phyloP scores from a whole-genome alignment of 139 green algal species.

The Closterium sp. region DNA sequence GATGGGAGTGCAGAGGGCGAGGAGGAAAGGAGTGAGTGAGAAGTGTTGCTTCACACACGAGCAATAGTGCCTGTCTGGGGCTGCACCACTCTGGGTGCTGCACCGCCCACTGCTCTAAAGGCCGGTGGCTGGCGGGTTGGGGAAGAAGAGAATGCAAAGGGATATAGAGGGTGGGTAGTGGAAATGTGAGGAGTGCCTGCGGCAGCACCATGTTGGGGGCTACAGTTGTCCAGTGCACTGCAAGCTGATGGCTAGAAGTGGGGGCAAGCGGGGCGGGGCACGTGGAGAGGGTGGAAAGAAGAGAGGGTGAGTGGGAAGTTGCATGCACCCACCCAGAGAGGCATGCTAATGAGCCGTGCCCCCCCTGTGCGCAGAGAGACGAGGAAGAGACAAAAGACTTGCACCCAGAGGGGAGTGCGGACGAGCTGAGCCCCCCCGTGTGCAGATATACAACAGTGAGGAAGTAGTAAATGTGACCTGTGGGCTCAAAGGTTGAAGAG shows the following conservation, averaged over 20 bases:
- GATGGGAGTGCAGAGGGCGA: background rate
- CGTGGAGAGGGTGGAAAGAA: too few species aligned
- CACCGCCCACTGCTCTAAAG: background rate
- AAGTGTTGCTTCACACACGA: background rate
- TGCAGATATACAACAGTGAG: background rate
- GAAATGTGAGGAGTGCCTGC: background rate
- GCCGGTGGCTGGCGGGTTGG: background rate
- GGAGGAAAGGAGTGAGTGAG: background rate
- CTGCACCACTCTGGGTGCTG: background rate
- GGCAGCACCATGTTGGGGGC: background rate
- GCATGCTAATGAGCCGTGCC: too few species aligned
- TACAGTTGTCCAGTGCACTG: background rate
- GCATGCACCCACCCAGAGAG: too few species aligned
- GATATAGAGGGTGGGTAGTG: background rate
- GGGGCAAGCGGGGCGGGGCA: too few species aligned
- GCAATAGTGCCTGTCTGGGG: background rate
- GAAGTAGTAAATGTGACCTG: background rate
- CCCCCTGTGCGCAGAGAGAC: too few species aligned
- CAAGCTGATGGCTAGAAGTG: background rate
- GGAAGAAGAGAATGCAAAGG: background rate
- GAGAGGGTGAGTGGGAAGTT: too few species aligned
- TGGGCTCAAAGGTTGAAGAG: background rate
- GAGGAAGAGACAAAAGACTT: background rate
- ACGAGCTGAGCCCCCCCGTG: background rate
- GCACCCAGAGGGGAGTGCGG: background rate